Evolutionary conservation across 2,329 filamentous ascomycete genomes (phyloP), one percentile per base, ranked within the genome.

Genomic region (Trematosphaeria pertusa): DNA sequence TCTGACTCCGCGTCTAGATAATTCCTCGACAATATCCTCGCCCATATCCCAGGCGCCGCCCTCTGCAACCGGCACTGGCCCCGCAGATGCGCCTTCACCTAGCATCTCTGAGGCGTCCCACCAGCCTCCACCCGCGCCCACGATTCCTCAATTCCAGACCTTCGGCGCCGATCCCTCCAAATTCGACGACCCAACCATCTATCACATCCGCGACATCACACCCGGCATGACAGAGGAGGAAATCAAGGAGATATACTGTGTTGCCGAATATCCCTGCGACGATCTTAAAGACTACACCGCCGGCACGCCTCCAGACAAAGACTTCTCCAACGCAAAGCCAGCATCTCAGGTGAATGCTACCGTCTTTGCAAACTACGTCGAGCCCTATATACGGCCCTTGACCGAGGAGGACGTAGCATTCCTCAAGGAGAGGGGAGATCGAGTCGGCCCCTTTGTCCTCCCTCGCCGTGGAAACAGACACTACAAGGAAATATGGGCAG

Each of bases 321-420:
- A 99, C 75, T 97, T 97, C 65, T 97, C 90, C 68, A 96, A 85
- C 67, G 88, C 91, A 24, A 99, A 97, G 69, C 91, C 93, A 4
- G 87, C 87, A 15, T 96, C 93, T 62, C 94, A 99, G 76, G 94
- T 97, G 70, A 92, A 89, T 69, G 94, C 94, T 56, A 88, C 85
- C 46, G 96, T 93, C 1, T 99, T 99, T 72, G 87, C 88, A n/a
- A 86, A 88, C 5, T 96, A 94, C 67, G 83, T 95, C 43, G 94
- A 99, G 54, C 90, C 92, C 0, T 97, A 89, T 74, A 94, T 97
- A 56, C 85, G 93, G 5, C 86, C 88, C 0, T 88, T 96, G 59
- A 89, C 87, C 0, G 94, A 99, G 67, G 94, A 99, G 68, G 94
- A 99, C 66, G 82, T 97, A 35, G 91, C 90, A 1, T 99, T 97